A percentile compares a stretch with the other conserved stretches of the same genome.
These are phyloP conservation scores for Bryoerythrophyllum caledonicum DNA, from an alignment of 225 moss, liverwort and hornwort species.

Conservation along the genomic window DNA sequence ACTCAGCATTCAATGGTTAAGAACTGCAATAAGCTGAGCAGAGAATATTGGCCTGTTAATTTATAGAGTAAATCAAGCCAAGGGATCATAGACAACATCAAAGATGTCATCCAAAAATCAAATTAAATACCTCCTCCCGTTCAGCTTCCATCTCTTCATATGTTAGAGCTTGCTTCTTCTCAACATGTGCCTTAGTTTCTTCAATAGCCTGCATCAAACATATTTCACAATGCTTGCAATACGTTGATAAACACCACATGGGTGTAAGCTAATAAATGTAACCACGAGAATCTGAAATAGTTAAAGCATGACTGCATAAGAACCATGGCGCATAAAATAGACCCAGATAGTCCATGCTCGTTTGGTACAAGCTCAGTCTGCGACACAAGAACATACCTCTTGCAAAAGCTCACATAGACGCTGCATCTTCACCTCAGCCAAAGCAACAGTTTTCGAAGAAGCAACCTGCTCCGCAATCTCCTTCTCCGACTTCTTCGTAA, in stretches of 20 bases:
- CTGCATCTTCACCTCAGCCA: slow-evolving; percentile 76
- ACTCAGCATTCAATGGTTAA: slow-evolving; percentile 17
- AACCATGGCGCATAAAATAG: not conserved
- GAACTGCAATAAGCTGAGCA: slow-evolving; percentile 3
- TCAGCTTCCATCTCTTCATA: slow-evolving; percentile 97
- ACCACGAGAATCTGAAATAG: not conserved
- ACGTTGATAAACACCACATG: not conserved
- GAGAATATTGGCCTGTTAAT: not conserved
- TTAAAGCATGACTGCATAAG: slow-evolving; percentile 5
- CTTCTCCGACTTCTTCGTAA: slow-evolving; percentile 55
- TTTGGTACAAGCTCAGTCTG: not conserved
- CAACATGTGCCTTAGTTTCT: slow-evolving; percentile 91
- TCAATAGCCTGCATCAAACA: slow-evolving; percentile 66
- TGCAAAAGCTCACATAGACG: slow-evolving; percentile 80
- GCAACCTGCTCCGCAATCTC: slow-evolving; percentile 59
- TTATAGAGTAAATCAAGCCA: slow-evolving; percentile 3
- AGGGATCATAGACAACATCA: slow-evolving; percentile 8
- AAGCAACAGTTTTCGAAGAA: slow-evolving; percentile 60
- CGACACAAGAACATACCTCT: slow-evolving; percentile 49
- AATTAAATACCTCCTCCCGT: slow-evolving; percentile 67
- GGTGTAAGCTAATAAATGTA: slow-evolving; percentile 12
- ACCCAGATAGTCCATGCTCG: not conserved
- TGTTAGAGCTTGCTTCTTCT: slow-evolving; percentile 92
- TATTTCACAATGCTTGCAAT: slow-evolving; percentile 14
- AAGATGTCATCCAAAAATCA: not conserved